A percentile compares a stretch with the other conserved stretches of the same genome.
These are phyloP conservation scores for Aspergillus sp. DNA, from an alignment of 2,329 filamentous ascomycete species.

Conservation along the genomic window DNA sequence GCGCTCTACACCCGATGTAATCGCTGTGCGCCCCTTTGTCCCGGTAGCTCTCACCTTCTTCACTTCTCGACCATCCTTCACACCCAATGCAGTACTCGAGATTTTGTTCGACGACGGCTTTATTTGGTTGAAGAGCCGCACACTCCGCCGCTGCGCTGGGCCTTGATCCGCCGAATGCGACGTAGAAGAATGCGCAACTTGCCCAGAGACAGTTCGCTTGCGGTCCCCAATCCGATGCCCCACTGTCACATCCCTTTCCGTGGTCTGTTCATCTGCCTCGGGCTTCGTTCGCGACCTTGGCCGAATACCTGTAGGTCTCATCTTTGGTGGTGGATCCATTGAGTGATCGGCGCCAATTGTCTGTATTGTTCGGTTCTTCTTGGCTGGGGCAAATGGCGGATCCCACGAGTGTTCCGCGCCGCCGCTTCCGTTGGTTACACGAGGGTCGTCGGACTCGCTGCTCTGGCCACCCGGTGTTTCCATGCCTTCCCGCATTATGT, in stretches of 20 bases:
- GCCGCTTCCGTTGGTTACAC: conserved; percentile 36
- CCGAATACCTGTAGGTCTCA: conserved; percentile 58
- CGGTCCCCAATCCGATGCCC: conserved; percentile 61
- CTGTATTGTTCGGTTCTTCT: conserved; percentile 60
- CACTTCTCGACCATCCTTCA: conserved; percentile 71
- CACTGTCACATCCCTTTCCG: conserved; percentile 37
- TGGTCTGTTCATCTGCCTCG: conserved; percentile 45
- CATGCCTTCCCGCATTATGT: conserved; percentile 57
- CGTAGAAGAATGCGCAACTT: conserved; percentile 59
- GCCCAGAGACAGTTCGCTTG: conserved; percentile 92
- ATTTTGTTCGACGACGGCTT: conserved; percentile 68
- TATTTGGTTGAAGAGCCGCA: conserved; percentile 72
- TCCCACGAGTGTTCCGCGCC: conserved; percentile 44
- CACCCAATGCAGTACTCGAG: conserved; percentile 62
- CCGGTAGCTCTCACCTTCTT: conserved; percentile 81
- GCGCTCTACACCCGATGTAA: conserved; percentile 74
- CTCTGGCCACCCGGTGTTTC: conserved; percentile 66
- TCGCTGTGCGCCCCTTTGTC: conserved; percentile 68
- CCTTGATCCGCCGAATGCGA: conserved; percentile 66
- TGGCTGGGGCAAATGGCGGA: conserved; percentile 48
- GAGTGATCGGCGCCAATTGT: conserved; percentile 54
- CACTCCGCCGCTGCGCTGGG: conserved; percentile 70
- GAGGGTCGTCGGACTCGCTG: conserved; percentile 47
- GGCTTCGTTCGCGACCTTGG: conserved; percentile 46
- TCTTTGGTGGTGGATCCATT: conserved; percentile 66